phyloP scores from a whole-genome alignment of 352 stramenopile genomes.

The Phytophthora vignae region DNA sequence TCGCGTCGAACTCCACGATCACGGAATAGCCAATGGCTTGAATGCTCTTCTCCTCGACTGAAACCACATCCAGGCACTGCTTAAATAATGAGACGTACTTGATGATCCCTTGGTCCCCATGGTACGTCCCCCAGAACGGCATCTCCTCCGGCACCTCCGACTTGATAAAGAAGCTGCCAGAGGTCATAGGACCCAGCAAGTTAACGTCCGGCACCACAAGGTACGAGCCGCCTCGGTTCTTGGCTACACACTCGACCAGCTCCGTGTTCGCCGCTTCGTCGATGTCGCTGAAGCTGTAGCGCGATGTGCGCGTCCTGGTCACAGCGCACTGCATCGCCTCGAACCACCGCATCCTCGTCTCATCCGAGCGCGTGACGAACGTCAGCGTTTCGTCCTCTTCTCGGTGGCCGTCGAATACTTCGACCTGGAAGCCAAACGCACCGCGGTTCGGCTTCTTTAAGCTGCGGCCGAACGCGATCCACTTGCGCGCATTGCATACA shows the following conservation, averaged over 20 bases:
- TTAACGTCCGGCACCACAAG: slow-evolving; percentile 69
- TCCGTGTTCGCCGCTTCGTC: slow-evolving; percentile 70
- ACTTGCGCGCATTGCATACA: slow-evolving; percentile 77
- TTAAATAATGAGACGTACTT: slow-evolving; percentile 82
- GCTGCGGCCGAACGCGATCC: slow-evolving; percentile 77
- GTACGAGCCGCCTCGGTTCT: slow-evolving; percentile 53
- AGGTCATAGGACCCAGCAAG: slow-evolving; percentile 60
- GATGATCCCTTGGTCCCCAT: slow-evolving; percentile 63
- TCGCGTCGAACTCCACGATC: slow-evolving; percentile 80
- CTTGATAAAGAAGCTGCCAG: slow-evolving; percentile 75
- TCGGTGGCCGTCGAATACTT: slow-evolving; percentile 75
- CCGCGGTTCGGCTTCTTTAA: slow-evolving; percentile 73
- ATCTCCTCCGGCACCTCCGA: slow-evolving; percentile 83
- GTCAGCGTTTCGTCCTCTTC: slow-evolving; percentile 81
- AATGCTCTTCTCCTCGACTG: slow-evolving; percentile 68
- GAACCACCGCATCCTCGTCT: slow-evolving; percentile 65
- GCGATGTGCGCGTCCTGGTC: slow-evolving; percentile 46
- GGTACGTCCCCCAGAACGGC: slow-evolving; percentile 82
- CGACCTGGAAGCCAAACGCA: slow-evolving; percentile 83
- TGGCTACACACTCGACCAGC: slow-evolving; percentile 70
- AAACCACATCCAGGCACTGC: slow-evolving; percentile 62
- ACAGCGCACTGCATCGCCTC: slow-evolving; percentile 67
- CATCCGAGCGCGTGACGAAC: slow-evolving; percentile 73
- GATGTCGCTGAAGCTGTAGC: slow-evolving; percentile 65
- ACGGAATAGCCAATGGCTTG: slow-evolving; percentile 80